Base-by-base conservation (phyloP, 129 eudicot genomes). In the Ambrosia artemisiifolia region DNA sequence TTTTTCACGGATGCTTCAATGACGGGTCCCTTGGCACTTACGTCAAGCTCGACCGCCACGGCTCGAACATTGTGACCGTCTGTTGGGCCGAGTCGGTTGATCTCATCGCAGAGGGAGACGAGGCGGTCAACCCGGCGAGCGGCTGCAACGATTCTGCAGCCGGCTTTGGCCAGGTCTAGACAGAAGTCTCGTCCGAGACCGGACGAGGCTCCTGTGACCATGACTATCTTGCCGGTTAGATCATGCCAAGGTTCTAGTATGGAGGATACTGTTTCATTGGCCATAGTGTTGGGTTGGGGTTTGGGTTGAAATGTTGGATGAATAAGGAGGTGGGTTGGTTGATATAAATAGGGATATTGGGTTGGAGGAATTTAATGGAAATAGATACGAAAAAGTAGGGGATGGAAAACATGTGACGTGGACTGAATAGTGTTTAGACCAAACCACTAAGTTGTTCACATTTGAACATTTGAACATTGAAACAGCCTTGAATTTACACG, bases 161-260 rank as follows among this genome's bases (percentile, higher is more conserved):
- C 98, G 17, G 88, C 80, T 54, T 84, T 88, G 16, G 97, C 92
- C 6, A 91, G 75, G 73, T 91, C 92, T 7, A 84, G 63, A 49
- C 91, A 92, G 68, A 82, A 87, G 30, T 78, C 91, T 0, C 84
- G 65, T 32, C 95, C 97, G 7, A 88, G 67, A 0, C 97, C 97
- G 0, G 97, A 82, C 1, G 98, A 92, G 0, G 98, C 98, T 5
- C 98, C 98, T 36, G 98, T 92, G 2, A 92, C 95, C 91, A 88
- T 68, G 48, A 92, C 96, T 0, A 87, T 81, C 68, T 85, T 92
- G 19, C 79, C 87, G 4, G 30, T 64, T 10, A 92, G 64, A 7
- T 83, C 78, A 13, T 67, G 38, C 95, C 95, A 88, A 17, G 86
- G 86, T 80, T 85, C 91, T 20, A 83, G 12, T 34, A 4, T 3